These are phyloP conservation scores for Paecilomyces dactylethromorphus DNA, from an alignment of 2,329 filamentous ascomycete genomes.

Conservation along the genomic window DNA sequence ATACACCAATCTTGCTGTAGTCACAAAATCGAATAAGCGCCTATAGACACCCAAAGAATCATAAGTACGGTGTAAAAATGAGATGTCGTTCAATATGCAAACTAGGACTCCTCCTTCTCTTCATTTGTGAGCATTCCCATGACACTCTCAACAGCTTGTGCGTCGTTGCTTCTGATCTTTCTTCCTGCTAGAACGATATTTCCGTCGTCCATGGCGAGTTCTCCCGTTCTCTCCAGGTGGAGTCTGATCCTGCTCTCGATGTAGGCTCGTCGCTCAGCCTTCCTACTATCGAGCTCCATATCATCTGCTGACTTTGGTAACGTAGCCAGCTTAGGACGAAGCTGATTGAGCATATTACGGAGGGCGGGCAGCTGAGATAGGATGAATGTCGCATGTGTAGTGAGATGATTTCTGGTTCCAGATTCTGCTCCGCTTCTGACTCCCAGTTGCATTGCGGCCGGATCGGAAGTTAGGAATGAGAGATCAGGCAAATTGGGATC, in stretches of 20 bases:
- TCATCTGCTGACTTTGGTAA: slow-evolving; percentile 31
- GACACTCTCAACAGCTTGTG: slow-evolving; percentile 34
- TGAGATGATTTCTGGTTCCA: slow-evolving; percentile 24
- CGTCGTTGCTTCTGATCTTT: slow-evolving; percentile 33
- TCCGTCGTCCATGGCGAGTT: slow-evolving; percentile 27
- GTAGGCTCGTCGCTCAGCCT: slow-evolving; percentile 69
- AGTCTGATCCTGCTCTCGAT: slow-evolving; percentile 72
- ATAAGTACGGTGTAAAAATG: not conserved
- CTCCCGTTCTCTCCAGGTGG: slow-evolving; percentile 59
- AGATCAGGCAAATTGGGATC: slow-evolving; percentile 32
- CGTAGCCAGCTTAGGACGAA: slow-evolving; percentile 58
- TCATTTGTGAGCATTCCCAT: slow-evolving; percentile 28
- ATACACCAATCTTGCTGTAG: not conserved
- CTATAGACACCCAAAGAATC: not conserved
- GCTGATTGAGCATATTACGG: slow-evolving; percentile 59
- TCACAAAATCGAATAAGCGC: not conserved
- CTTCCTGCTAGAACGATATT: slow-evolving; percentile 30
- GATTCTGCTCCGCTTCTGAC: slow-evolving; percentile 29
- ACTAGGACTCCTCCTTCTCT: slow-evolving; percentile 5
- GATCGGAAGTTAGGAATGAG: slow-evolving; percentile 51
- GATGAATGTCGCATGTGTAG: slow-evolving; percentile 58
- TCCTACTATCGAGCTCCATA: slow-evolving; percentile 47
- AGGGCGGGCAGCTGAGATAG: slow-evolving; percentile 78
- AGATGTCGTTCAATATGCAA: not conserved
- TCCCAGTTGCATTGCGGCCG: slow-evolving; percentile 41